These are phyloP conservation scores for Colletotrichum costaricense DNA, from an alignment of 2,329 filamentous ascomycete genomes.

Conservation along the genomic window DNA sequence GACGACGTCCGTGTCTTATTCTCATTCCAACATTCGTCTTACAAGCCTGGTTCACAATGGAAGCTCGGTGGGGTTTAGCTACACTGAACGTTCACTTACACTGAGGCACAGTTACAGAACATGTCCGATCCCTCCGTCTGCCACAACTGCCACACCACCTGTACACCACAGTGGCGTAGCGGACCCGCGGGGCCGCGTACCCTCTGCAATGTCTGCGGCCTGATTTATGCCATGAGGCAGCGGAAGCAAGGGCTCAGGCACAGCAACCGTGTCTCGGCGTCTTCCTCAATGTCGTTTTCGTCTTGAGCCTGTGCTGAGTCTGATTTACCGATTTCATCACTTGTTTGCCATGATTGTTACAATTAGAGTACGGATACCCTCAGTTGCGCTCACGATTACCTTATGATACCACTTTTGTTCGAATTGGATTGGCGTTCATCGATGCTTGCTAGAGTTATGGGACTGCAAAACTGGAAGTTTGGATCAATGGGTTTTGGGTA, in stretches of 20 bases:
- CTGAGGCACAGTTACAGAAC: neutral
- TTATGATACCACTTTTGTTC: too few relatives aligned
- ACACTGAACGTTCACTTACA: neutral
- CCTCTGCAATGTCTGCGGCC: slow-evolving; percentile 4
- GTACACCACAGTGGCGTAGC: slow-evolving; percentile 3
- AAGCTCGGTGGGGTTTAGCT: too few relatives aligned
- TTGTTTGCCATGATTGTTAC: neutral
- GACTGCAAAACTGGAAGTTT: too few relatives aligned
- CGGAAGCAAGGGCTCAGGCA: neutral
- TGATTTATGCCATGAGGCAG: slow-evolving; percentile 2
- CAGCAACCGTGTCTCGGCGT: neutral
- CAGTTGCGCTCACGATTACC: too few relatives aligned
- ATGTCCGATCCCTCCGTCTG: neutral
- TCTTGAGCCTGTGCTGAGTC: neutral
- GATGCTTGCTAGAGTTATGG: too few relatives aligned
- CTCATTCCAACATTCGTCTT: neutral
- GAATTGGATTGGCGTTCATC: too few relatives aligned
- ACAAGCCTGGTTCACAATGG: neutral
- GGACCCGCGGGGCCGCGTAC: slow-evolving; percentile 3
- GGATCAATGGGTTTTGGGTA: too few relatives aligned
- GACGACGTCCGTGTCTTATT: neutral
- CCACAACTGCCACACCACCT: neutral
- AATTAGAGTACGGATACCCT: neutral
- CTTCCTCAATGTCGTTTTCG: neutral
- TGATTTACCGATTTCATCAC: neutral